A percentile compares a stretch with the other conserved stretches of the same genome.
Conservation (phyloP, 306 rosid genomes). For the Ormosia emarginata region DNA sequence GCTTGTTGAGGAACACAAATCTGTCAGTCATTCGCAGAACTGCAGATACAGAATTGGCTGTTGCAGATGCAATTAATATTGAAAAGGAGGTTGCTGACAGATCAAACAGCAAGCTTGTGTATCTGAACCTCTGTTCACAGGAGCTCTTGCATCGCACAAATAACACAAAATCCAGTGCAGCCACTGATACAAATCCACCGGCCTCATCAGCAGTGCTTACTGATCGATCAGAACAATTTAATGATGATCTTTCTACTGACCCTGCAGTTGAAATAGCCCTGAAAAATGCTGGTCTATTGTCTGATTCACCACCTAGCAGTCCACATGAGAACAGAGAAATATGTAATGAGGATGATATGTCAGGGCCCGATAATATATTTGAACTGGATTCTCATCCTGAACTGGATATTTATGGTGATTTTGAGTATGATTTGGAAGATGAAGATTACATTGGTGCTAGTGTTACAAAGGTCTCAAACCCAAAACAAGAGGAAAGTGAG, state of each 20-base stretch:
- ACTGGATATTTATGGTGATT: constrained; percentile 93
- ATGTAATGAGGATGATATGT: constrained; percentile 32
- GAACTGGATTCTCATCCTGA: constrained; percentile 73
- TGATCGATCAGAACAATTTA: constrained; percentile 44
- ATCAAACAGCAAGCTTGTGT: constrained; percentile 85
- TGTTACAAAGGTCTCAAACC: constrained; percentile 41
- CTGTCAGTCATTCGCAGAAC: constrained; percentile 64
- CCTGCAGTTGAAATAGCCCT: constrained; percentile 69
- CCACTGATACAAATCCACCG: constrained; percentile 34
- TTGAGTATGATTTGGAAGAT: constrained; percentile 89
- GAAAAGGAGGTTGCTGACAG: constrained; percentile 85
- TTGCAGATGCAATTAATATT: constrained; percentile 92
- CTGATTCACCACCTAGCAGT: constrained; percentile 86
- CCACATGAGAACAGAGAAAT: constrained; percentile 48
- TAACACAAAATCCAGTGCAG: constrained; percentile 41
- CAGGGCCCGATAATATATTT: constrained; percentile 63
- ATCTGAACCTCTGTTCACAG: constrained; percentile 83
- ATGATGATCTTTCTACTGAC: constrained; percentile 41
- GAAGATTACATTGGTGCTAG: constrained; percentile 81
- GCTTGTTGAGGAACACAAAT: constrained; percentile 72
- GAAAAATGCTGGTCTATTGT: constrained; percentile 84
- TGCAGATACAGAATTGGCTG: constrained; percentile 87
- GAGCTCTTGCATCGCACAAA: constrained; percentile 61
- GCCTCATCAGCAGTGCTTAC: constrained; percentile 27
- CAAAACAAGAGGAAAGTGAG: constrained; percentile 52